These are phyloP conservation scores for Gleditsia sinensis DNA, from an alignment of 306 rosid genomes.

Conservation along the genomic window DNA sequence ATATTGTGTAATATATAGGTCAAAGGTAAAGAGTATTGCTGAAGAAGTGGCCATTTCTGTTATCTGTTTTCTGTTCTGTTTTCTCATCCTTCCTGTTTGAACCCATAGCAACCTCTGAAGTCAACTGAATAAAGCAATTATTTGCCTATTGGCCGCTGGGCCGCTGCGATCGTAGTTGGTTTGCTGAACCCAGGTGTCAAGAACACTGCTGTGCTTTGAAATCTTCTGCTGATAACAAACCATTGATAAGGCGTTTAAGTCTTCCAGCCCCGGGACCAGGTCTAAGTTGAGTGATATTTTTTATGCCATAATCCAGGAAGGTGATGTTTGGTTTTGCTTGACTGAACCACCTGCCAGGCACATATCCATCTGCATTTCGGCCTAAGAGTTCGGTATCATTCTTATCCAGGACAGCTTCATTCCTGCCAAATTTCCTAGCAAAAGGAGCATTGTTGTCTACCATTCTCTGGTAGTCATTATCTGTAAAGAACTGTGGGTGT, in stretches of 20 bases:
- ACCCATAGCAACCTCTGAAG: slow-evolving; percentile 30
- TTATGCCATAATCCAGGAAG: slow-evolving; percentile 16
- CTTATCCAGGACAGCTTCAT: slow-evolving; percentile 52
- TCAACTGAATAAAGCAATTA: slow-evolving; percentile 18
- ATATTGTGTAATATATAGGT: no score
- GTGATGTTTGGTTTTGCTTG: slow-evolving; percentile 34
- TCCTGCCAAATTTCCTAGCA: slow-evolving; percentile 64
- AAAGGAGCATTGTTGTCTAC: slow-evolving; percentile 72
- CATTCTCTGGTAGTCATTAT: slow-evolving; percentile 51
- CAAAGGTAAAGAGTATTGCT: no score
- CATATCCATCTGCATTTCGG: slow-evolving; percentile 53
- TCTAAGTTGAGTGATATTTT: slow-evolving; percentile 48
- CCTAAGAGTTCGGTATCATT: slow-evolving; percentile 59
- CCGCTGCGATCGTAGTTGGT: neutral
- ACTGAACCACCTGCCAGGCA: slow-evolving; percentile 58
- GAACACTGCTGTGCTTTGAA: slow-evolving; percentile 55
- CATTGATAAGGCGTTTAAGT: slow-evolving; percentile 49
- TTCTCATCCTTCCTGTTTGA: slow-evolving; percentile 27
- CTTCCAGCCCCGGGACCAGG: slow-evolving; percentile 70
- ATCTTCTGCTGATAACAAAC: slow-evolving; percentile 61
- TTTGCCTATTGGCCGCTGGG: slow-evolving; percentile 25
- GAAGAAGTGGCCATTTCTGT: slow-evolving; percentile 26
- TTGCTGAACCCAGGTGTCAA: slow-evolving; percentile 30
- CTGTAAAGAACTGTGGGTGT: slow-evolving; percentile 66
- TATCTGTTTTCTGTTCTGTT: slow-evolving; percentile 33